Conservation (phyloP, 345 rosid species). For the Balakata baccata region DNA sequence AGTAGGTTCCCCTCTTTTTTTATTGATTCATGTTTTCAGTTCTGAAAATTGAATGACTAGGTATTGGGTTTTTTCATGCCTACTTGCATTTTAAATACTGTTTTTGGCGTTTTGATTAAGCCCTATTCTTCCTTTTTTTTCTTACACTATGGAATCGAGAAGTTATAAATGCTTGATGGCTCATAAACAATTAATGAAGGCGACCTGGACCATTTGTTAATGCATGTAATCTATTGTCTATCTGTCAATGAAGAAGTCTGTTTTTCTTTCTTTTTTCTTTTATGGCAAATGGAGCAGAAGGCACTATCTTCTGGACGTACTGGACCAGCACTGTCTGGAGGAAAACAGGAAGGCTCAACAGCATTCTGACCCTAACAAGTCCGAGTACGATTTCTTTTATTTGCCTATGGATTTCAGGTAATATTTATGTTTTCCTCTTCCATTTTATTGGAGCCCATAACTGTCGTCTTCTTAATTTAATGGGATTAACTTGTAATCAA, state of each 20-base stretch:
- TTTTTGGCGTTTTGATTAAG: too few relatives aligned
- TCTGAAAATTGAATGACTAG: too few relatives aligned
- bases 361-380: constrained; percentile 10
- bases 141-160: too few relatives aligned
- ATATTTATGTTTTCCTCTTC: neutral
- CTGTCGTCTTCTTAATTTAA: neutral
- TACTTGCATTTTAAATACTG: too few relatives aligned
- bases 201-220: too few relatives aligned
- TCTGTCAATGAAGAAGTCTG: neutral
- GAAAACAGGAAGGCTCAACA: constrained; percentile 17
- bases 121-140: too few relatives aligned
- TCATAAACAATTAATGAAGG: too few relatives aligned
- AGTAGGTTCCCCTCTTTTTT: neutral
- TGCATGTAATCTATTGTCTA: too few relatives aligned
- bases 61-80: too few relatives aligned
- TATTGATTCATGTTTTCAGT: neutral
- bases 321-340: constrained; percentile 38
- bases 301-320: constrained; percentile 23
- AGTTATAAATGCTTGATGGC: too few relatives aligned
- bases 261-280: neutral
- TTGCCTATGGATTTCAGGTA: constrained; percentile 60
- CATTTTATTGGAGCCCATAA: too few relatives aligned
- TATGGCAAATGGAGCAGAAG: constrained; percentile 29
- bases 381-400: constrained; percentile 51
- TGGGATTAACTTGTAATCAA: neutral